Evolutionary conservation across 768 basidiomycete species (phyloP).

Genomic region (Termitomyces bulborhizus): DNA sequence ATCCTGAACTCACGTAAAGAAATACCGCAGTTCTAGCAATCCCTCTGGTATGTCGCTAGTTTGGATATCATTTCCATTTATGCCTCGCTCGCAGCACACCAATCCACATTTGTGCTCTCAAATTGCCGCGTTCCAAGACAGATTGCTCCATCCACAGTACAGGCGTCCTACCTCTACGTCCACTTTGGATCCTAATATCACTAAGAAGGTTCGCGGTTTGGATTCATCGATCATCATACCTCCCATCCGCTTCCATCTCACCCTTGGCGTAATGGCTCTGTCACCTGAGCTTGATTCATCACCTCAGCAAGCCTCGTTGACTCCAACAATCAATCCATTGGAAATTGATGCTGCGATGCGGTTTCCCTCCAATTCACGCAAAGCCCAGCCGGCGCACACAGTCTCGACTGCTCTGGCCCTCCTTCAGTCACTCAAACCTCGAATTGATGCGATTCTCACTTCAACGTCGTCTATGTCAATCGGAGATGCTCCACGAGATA

Average conservation of each 20-base stretch:
- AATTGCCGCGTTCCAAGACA: not conserved
- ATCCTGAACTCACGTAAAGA: not conserved
- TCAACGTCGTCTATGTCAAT: not conserved
- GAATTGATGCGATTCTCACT: constrained; percentile 37
- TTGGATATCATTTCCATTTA: not conserved
- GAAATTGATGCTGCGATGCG: not conserved
- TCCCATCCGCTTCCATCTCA: constrained; percentile 60
- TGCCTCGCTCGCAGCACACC: not conserved
- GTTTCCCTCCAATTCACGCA: too few relatives aligned
- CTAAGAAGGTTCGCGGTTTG: constrained; percentile 37
- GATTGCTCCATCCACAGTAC: not conserved
- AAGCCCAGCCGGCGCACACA: constrained; percentile 14
- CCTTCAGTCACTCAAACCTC: constrained; percentile 32
- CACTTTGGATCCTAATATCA: constrained; percentile 8
- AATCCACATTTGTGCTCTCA: not conserved
- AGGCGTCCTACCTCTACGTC: not conserved
- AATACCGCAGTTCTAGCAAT: not conserved
- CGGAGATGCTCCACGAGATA: not conserved
- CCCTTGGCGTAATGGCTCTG: constrained; percentile 70
- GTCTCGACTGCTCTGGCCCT: constrained; percentile 36
- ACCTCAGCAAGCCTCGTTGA: not conserved
- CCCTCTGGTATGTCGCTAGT: not conserved
- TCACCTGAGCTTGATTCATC: not conserved
- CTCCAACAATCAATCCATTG: not conserved
- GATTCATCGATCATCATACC: constrained; percentile 55